Evolutionary conservation across 1,284 basidiomycete species (phyloP).

Genomic region (Ceraceosorus guamensis): DNA sequence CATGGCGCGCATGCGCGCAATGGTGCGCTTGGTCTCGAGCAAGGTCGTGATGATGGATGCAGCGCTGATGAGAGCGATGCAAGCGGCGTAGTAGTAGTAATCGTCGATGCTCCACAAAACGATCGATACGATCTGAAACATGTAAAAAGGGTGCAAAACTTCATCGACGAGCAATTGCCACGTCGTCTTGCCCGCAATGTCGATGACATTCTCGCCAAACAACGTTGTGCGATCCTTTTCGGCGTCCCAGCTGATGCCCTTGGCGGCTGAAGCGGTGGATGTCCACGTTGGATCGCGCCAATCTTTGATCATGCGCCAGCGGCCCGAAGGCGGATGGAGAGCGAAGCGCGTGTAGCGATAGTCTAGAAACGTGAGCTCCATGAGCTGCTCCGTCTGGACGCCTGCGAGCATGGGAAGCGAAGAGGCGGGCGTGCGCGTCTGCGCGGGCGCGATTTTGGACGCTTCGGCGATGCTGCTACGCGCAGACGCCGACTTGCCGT

Average conservation of each 20-base stretch:
- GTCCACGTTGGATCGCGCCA: constrained; percentile 85
- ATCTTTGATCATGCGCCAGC: constrained; percentile 75
- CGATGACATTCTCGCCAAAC: constrained; percentile 82
- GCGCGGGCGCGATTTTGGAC: constrained; percentile 5
- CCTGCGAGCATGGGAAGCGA: constrained; percentile 30
- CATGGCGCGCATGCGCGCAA: constrained; percentile 92
- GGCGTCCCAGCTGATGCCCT: constrained; percentile 31
- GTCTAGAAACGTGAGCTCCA: constrained; percentile 51
- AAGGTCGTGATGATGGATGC: constrained; percentile 80
- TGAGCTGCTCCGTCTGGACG: constrained; percentile 39
- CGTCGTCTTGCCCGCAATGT: constrained; percentile 80
- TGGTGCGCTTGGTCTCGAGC: constrained; percentile 79
- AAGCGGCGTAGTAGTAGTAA: constrained; percentile 89
- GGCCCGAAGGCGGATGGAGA: constrained; percentile 72
- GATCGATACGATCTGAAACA: constrained; percentile 96
- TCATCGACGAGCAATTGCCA: constrained; percentile 75
- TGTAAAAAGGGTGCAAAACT: constrained; percentile 46
- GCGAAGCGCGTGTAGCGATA: constrained; percentile 83
- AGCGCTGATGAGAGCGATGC: constrained; percentile 85
- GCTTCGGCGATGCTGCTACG: constrained; percentile 28
- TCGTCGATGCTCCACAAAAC: constrained; percentile 89
- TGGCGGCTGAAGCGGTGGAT: constrained; percentile 51
- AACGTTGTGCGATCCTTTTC: constrained; percentile 52
- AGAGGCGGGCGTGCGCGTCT: neutral
- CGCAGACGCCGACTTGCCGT: constrained; percentile 20